phyloP scores from a whole-genome alignment of 768 basidiomycete genomes.

The Lyophyllum decastes region DNA sequence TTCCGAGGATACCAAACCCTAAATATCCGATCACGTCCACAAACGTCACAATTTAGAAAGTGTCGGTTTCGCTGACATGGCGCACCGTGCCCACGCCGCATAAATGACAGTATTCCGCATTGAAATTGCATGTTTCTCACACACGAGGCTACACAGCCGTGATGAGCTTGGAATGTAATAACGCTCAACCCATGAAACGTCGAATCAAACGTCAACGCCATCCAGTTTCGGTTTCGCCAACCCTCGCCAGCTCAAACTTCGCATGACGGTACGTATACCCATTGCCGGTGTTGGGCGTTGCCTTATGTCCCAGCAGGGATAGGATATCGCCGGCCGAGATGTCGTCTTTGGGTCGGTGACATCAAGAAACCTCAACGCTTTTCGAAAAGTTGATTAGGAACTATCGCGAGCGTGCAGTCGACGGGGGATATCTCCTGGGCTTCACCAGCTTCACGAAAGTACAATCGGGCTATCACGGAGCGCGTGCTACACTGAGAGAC shows the following conservation, averaged over 20 bases:
- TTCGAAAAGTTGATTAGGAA: too few relatives aligned
- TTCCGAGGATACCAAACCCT: background rate
- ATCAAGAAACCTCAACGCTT: too few relatives aligned
- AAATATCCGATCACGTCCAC: background rate
- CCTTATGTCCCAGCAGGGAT: background rate
- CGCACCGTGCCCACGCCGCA: too few relatives aligned
- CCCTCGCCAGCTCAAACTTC: background rate
- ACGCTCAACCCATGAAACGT: background rate
- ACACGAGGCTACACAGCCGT: background rate
- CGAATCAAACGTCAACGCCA: background rate
- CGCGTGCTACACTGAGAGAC: too few relatives aligned
- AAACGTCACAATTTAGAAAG: background rate
- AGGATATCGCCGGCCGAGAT: too few relatives aligned
- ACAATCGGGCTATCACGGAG: too few relatives aligned
- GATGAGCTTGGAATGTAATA: background rate
- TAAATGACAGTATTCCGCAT: background rate
- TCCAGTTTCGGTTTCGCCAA: background rate
- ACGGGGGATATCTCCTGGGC: too few relatives aligned
- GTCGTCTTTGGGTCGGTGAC: too few relatives aligned
- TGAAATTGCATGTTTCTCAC: background rate
- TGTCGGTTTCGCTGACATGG: background rate
- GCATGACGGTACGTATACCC: background rate
- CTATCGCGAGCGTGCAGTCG: too few relatives aligned
- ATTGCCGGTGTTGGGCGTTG: background rate
- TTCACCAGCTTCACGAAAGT: too few relatives aligned